Evolutionary conservation across 768 basidiomycete species (phyloP).

Genomic region (Dioszegia crocea): DNA sequence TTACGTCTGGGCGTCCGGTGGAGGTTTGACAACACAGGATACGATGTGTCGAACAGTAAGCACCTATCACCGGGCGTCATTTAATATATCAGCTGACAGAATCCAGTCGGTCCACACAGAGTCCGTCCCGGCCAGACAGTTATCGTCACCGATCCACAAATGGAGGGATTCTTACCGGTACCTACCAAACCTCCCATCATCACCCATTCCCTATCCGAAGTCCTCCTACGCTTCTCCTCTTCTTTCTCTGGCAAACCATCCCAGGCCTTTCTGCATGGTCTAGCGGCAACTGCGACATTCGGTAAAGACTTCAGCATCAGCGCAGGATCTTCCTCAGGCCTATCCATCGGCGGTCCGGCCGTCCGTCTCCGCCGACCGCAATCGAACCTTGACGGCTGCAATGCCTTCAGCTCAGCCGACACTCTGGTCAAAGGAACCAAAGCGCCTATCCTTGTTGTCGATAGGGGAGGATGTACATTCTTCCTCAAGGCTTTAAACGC

Average conservation of each 20-base stretch:
- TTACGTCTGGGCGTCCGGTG: slow-evolving; percentile 72
- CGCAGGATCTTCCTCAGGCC: not conserved
- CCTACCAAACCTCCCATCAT: slow-evolving; percentile 5
- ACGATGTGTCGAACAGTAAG: slow-evolving; percentile 75
- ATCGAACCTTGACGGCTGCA: slow-evolving; percentile 9
- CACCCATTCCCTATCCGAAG: slow-evolving; percentile 55
- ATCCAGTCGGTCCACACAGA: slow-evolving; percentile 71
- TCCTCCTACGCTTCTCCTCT: slow-evolving; percentile 59
- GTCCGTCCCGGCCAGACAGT: slow-evolving; percentile 76
- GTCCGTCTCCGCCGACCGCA: slow-evolving; percentile 3
- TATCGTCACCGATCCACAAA: slow-evolving; percentile 67
- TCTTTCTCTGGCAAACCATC: slow-evolving; percentile 19
- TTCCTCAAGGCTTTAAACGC: slow-evolving; percentile 73
- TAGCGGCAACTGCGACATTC: slow-evolving; percentile 66
- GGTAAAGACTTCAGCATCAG: slow-evolving; percentile 56
- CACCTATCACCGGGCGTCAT: not conserved
- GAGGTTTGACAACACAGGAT: slow-evolving; percentile 76
- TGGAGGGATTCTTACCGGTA: slow-evolving; percentile 43
- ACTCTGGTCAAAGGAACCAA: not conserved
- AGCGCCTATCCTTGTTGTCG: slow-evolving; percentile 55
- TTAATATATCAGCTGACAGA: not conserved
- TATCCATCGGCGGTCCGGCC: slow-evolving; percentile 14
- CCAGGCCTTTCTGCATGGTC: slow-evolving; percentile 53
- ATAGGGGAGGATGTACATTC: slow-evolving; percentile 82
- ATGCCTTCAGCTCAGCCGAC: slow-evolving; percentile 9